Percentiles rank a stretch among this genome's conserved stretches.
Conservation (phyloP, 768 basidiomycete species). For the Mycena polygramma region DNA sequence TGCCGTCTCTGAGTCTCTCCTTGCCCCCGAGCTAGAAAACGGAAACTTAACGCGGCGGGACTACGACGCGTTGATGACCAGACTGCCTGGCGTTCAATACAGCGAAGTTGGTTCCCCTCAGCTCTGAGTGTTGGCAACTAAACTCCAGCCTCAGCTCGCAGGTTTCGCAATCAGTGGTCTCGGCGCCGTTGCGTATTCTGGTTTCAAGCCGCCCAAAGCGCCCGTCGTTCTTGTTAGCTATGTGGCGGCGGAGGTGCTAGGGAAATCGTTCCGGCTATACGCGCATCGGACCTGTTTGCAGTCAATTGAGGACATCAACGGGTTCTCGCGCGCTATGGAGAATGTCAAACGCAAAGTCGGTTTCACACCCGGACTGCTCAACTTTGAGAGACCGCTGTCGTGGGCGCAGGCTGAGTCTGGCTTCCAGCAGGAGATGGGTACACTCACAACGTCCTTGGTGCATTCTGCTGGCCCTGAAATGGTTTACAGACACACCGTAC, state of each 20-base stretch:
- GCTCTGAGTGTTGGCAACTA: neutral
- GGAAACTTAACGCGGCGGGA: conserved; percentile 28
- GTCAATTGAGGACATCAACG: conserved; percentile 27
- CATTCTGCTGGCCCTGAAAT: neutral
- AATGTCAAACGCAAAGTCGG: conserved; percentile 33
- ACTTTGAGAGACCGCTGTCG: conserved; percentile 11
- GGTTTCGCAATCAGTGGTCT: neutral
- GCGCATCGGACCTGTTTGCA: conserved; percentile 10
- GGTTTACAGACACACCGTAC: conserved; percentile 25
- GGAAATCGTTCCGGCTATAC: conserved; percentile 5
- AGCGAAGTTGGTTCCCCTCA: conserved; percentile 19
- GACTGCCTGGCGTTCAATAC: conserved; percentile 1
- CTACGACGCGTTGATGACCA: conserved; percentile 24
- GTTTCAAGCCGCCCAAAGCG: neutral
- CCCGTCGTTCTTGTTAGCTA: conserved; percentile 2
- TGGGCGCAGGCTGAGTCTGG: conserved; percentile 4
- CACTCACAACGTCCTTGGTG: neutral
- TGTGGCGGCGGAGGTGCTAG: neutral
- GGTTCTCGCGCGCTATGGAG: conserved; percentile 36
- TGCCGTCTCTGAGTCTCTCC: conserved; percentile 19
- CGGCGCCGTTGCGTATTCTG: neutral
- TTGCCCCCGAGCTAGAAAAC: conserved; percentile 30
- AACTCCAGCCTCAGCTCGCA: conserved; percentile 3
- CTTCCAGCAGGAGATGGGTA: conserved; percentile 29
- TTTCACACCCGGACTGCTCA: conserved; percentile 16